Evolutionary conservation across 331 rosid genomes (phyloP), one percentile per base, ranked within the genome.

Genomic region (Phaseolus coccineus): DNA sequence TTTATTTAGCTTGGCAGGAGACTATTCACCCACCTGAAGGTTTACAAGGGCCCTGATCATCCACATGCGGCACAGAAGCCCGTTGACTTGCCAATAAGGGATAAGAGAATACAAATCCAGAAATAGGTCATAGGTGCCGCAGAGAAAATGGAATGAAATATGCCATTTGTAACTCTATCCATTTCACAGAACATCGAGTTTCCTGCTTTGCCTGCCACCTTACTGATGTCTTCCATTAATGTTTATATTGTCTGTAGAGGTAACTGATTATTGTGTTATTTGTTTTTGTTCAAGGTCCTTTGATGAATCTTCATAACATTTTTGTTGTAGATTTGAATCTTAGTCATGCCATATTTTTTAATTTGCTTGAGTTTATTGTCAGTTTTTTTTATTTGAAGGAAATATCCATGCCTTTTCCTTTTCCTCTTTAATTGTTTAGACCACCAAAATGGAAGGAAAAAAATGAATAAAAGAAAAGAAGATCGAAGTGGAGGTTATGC

Each of bases 11-110:
- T 95, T 86, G 99, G 99, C 76, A 90, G 98, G 79, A 84, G 74
- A 27, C 92, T 96, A 48, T 96, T 96, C 89, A 93, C 88, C 85
- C 98, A 92, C 86, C 82, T 95, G 33, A 95, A 95, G 93, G 98
- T 95, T 53, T 95, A 95, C 76, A 82, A 81, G 77, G 97, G 99
- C 28, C 94, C 91, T 1, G 92, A 91, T 71, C 99, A 95, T 84
- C 99, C 98, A 30, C 99, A 93, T 6, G 91, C 86, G 72, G 99
- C 98, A 5, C 99, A 95, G 85, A 86, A 78, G 89, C 97, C 97
- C 15, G 16, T 84, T 5, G 92, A 91, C 1, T 88, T 95, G 59
- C 99, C 98, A 16, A 90, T 95, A 31, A 88, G 82, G 88, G 99
- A 95, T 87, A 93, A 91, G 85, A 88, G 97, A 87, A 91, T 95